phyloP scores from a whole-genome alignment of 257 asterid species.

The Solanum ossicruentum region DNA sequence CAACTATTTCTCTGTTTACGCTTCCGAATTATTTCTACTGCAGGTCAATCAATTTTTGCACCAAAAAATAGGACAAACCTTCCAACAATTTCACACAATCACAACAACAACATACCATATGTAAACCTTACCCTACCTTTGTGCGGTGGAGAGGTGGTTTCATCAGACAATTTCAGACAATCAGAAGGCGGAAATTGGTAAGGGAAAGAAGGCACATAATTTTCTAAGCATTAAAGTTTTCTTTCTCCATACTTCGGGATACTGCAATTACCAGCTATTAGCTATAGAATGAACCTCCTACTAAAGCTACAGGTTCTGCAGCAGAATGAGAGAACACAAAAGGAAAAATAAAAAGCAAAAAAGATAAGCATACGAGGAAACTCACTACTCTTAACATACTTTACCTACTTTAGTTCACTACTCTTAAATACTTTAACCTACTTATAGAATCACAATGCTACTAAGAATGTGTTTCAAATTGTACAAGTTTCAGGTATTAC shows the following conservation, averaged over 20 bases:
- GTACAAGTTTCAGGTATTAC: not conserved
- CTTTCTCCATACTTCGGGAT: not conserved
- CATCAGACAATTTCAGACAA: not conserved
- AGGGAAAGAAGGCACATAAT: not conserved
- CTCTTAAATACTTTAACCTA: not conserved
- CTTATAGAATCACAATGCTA: not conserved
- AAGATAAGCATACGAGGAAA: not conserved
- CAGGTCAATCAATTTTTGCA: not conserved
- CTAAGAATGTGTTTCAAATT: not conserved
- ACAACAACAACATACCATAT: not conserved
- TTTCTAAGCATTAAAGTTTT: not conserved
- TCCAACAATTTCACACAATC: not conserved
- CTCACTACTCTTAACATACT: not conserved
- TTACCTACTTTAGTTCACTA: not conserved
- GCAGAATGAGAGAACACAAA: not conserved
- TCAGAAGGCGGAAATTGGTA: not conserved
- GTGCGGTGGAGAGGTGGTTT: not conserved
- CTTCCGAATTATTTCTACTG: not conserved
- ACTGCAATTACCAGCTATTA: not conserved
- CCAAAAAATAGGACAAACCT: not conserved
- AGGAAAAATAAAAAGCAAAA: not conserved
- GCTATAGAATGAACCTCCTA: not conserved
- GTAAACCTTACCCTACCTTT: not conserved
- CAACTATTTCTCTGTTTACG: not conserved
- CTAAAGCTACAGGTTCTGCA: not conserved